Evolutionary conservation across 2,329 filamentous ascomycete species (phyloP).

Genomic region (Fusarium tuaranense): DNA sequence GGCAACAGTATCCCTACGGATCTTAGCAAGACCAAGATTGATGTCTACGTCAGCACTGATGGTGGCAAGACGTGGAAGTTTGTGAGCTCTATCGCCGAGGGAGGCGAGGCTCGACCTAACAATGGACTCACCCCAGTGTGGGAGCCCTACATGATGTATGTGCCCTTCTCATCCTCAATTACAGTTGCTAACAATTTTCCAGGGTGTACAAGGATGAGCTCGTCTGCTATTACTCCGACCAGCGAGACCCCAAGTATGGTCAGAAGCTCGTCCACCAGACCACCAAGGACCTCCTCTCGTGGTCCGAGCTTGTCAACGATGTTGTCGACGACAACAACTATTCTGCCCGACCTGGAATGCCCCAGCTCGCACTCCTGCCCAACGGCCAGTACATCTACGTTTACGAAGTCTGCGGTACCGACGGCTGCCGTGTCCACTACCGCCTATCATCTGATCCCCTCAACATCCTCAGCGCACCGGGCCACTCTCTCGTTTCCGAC

Average conservation of each 20-base stretch:
- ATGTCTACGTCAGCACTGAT: conserved; percentile 75
- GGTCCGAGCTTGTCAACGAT: conserved; percentile 68
- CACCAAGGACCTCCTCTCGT: conserved; percentile 68
- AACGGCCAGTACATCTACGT: conserved; percentile 67
- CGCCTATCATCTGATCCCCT: conserved; percentile 54
- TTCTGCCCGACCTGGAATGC: conserved; percentile 76
- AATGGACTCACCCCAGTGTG: conserved; percentile 77
- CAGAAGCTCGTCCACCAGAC: conserved; percentile 77
- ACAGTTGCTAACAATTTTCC: not conserved
- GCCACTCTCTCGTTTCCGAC: conserved; percentile 48
- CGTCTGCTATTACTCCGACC: conserved; percentile 78
- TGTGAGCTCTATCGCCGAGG: conserved; percentile 72
- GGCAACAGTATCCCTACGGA: conserved; percentile 71
- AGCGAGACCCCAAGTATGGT: conserved; percentile 71
- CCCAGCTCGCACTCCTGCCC: conserved; percentile 67
- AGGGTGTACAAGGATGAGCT: conserved; percentile 68
- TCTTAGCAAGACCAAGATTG: conserved; percentile 74
- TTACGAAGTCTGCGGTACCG: conserved; percentile 69
- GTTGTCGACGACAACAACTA: conserved; percentile 69
- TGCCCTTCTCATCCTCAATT: fast-evolving
- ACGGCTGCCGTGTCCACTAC: conserved; percentile 58
- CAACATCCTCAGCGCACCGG: conserved; percentile 48
- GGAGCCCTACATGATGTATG: conserved; percentile 74
- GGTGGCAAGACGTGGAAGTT: conserved; percentile 73
- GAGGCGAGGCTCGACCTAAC: conserved; percentile 69